Evolutionary conservation across 2,329 filamentous ascomycete species (phyloP), one percentile per base, ranked within the genome.

Genomic region (Leptographium lundbergii): DNA sequence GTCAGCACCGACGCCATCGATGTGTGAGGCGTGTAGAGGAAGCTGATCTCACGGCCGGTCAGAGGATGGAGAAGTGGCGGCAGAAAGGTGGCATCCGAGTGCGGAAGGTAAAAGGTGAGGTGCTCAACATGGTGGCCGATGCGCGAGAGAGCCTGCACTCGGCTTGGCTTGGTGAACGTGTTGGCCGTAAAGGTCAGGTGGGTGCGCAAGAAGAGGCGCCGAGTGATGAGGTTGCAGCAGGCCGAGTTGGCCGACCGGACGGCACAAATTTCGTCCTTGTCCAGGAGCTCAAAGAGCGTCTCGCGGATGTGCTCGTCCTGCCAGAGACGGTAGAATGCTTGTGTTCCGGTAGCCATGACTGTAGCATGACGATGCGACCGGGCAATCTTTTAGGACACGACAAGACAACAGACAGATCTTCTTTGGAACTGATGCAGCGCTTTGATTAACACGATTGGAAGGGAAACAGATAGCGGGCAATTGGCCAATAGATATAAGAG

Each of bases 41-140:
- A 95, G 65, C 77, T 82, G 67, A 89, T 82, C 75, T 95, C 89
- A 62, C 83, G 82, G 51, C 90, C 89, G 11, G 85, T 90, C 62
- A 78, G 70, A 4, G 88, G 87, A 68, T 95, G 86, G 47, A 95
- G 78, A 53, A 96, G 79, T n/a, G 90, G 90, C 19, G 90, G 88
- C 10, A 95, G 77, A 68, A 91, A 91, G 50, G 88, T 94, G 57
- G 88, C 81, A n/a, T 81, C 74, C 6, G 82, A 84, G 72, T 95
- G 89, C 32, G 88, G 81, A 65, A 95, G 81, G 68, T 78, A 79
- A 73, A 96, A 95, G 60, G 81, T 88, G 58, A 95, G 77, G 61
- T 86, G 86, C 71, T 89, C 84, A 66, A 95, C 81, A 70, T 92
- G 83, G 65, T 85, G 84, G 60, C 90, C 91, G 66, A 96, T 85